These are phyloP conservation scores for Agaricus blazei DNA, from an alignment of 768 basidiomycete species.

Conservation along the genomic window DNA sequence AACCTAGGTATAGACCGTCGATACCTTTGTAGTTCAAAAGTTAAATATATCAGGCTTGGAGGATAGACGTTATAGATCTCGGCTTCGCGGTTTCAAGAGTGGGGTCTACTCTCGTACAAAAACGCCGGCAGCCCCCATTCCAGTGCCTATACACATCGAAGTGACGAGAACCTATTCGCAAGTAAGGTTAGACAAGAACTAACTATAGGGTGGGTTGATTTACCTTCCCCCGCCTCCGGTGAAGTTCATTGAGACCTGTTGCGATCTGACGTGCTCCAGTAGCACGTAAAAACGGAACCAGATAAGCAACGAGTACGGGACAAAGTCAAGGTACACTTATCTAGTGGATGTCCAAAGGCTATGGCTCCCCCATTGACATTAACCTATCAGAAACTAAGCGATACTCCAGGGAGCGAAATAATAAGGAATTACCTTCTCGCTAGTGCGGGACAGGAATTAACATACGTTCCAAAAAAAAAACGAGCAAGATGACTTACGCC, in stretches of 20 bases:
- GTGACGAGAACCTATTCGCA: slow-evolving; percentile 65
- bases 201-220: slow-evolving; percentile 1
- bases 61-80: neutral
- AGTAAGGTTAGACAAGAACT: too few relatives aligned
- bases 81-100: neutral
- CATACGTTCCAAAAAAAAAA: neutral
- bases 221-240: slow-evolving; percentile 66
- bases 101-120: slow-evolving; percentile 51
- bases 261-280: slow-evolving; percentile 85
- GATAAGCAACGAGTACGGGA: slow-evolving; percentile 15
- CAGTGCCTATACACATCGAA: slow-evolving; percentile 84
- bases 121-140: slow-evolving; percentile 87
- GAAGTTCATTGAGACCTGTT: slow-evolving; percentile 73
- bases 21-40: slow-evolving; percentile 4
- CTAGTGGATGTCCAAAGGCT: slow-evolving; percentile 79
- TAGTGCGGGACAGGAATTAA: slow-evolving; percentile 11
- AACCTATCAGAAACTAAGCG: slow-evolving; percentile 34
- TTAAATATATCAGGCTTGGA: slow-evolving; percentile 5
- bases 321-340: slow-evolving; percentile 37
- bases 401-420: neutral
- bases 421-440: slow-evolving; percentile 28
- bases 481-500: slow-evolving; percentile 22
- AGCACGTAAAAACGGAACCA: slow-evolving; percentile 43
- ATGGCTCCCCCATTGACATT: slow-evolving; percentile 93
- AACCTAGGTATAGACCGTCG: slow-evolving; percentile 3